Evolutionary conservation across 352 stramenopile species (phyloP), one percentile per base, ranked within the genome.

Genomic region (Phytophthora syringae): DNA sequence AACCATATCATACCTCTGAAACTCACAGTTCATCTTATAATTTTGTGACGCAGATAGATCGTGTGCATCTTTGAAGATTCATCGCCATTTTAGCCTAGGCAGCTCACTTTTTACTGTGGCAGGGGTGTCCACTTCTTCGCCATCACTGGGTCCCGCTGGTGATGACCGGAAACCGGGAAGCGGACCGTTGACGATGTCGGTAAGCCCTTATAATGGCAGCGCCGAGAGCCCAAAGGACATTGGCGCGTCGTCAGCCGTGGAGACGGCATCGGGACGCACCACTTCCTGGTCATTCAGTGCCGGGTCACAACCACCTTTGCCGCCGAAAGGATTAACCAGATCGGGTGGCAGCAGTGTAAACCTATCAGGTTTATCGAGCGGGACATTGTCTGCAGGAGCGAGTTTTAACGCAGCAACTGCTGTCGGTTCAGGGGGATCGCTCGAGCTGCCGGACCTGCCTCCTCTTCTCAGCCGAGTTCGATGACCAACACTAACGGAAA

Each of bases 51-150:
- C 57, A 95, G 88, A 96, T 74, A 83, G 88, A 11, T 88, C 85
- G 16, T 96, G 88, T 65, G 70, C 76, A n/a, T 93, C 86, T 4
- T 64, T 96, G 22, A 87, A 91, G 64, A 94, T 96, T 45, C 84
- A 94, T 40, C 79, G 80, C 1, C 77, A 96, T 54, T 74, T 81
- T 24, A 88, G 76, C 44, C 34, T 84, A 1, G 65, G 68, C 7
- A 94, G 77, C 45, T 72, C 82, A 9, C 68, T 94, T 0, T 96
- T 96, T 67, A 87, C 77, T 5, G 88, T 94, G 11, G 60, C 58
- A 16, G 62, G 44, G 0, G 40, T 77, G 2, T 70, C 70, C 0
- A 49, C 62, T 15, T 37, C 52, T 12, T 74, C 71, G 36, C 59
- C 67, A 52, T 44, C 49, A 4, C 20, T 75, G 9, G 56, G 70